Conservation (phyloP, 441 rosid species). For the Croton setiger region DNA sequence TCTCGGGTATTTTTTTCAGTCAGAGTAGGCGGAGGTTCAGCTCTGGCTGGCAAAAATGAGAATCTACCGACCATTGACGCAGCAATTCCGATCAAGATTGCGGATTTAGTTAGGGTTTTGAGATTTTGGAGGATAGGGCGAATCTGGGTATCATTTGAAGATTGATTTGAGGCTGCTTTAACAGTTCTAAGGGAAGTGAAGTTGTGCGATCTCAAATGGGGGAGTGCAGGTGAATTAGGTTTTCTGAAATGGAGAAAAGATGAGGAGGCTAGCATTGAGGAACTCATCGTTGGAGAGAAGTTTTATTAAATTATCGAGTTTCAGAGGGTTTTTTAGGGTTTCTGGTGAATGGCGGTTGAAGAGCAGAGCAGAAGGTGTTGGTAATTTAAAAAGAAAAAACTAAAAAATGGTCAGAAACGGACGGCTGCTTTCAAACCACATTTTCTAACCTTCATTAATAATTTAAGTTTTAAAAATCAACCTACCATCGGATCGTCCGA, state of each 20-base stretch:
- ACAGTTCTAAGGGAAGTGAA: slow-evolving; percentile 13
- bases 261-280: slow-evolving; percentile 34
- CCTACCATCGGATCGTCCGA: too few relatives aligned
- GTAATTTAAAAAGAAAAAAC: too few relatives aligned
- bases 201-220: slow-evolving; percentile 20
- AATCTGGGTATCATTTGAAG: slow-evolving; percentile 3
- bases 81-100: slow-evolving; percentile 46
- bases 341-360: not conserved
- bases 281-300: slow-evolving; percentile 30
- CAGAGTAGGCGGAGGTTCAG: slow-evolving; percentile 40
- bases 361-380: not conserved
- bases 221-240: slow-evolving; percentile 16
- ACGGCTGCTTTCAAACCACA: too few relatives aligned
- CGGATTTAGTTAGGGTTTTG: slow-evolving; percentile 42
- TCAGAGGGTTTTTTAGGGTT: slow-evolving; percentile 4
- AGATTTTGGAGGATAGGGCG: slow-evolving; percentile 28
- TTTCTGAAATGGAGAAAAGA: slow-evolving; percentile 33
- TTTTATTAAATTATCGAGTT: not conserved
- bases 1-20: slow-evolving; percentile 30
- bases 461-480: too few relatives aligned
- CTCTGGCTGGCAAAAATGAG: slow-evolving; percentile 47
- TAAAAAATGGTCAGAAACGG: too few relatives aligned
- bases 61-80: slow-evolving; percentile 42
- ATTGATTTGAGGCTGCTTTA: slow-evolving; percentile 31
- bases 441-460: too few relatives aligned